Evolutionary conservation across 23 red algal species (phyloP).

Genomic region (Cyanidiococcus yangmingshanensis): DNA sequence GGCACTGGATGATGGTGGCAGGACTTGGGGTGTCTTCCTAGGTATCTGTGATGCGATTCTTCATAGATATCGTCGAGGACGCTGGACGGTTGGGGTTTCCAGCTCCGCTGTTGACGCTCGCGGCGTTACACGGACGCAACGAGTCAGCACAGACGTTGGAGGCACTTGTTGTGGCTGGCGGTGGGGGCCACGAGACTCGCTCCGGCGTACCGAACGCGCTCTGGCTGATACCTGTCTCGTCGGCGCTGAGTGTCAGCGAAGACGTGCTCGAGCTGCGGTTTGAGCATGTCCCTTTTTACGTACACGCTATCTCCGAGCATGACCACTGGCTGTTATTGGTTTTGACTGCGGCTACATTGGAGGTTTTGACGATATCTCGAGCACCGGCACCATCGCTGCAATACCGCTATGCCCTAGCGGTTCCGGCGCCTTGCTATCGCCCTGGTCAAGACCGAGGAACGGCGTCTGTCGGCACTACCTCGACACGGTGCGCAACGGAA

Average conservation of each 20-base stretch:
- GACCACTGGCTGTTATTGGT: background rate
- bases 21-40: no score
- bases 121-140: background rate
- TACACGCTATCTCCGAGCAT: background rate
- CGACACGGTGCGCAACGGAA: no score
- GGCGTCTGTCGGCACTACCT: background rate
- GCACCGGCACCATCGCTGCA: background rate
- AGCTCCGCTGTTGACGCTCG: background rate
- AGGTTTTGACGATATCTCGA: background rate
- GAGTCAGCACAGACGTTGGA: background rate
- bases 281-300: background rate
- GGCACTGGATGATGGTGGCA: no score
- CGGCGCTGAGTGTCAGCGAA: background rate
- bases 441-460: background rate
- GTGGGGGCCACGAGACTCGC: background rate
- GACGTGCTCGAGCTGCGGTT: background rate
- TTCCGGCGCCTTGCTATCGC: background rate
- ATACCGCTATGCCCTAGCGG: background rate
- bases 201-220: background rate
- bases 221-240: background rate
- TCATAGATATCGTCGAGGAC: no score
- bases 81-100: background rate
- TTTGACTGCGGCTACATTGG: background rate
- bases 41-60: no score
- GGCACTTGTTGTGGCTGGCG: background rate